Evolutionary conservation across 192 early-diverging fungal species (phyloP).

Genomic region (Coemansia sp.): DNA sequence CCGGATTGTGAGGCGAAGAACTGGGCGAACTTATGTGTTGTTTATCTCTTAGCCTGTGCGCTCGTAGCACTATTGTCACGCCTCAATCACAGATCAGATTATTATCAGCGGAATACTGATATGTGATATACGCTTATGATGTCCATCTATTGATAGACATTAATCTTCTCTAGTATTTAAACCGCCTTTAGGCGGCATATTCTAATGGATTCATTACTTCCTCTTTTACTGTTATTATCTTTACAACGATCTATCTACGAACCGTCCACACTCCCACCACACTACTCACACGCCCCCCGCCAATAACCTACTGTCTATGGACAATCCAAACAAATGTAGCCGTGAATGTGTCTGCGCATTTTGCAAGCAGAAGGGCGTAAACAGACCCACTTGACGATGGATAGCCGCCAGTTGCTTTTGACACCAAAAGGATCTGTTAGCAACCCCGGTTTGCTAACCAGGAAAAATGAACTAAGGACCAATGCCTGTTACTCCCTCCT

Average conservation of each 20-base stretch:
- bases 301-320: neutral
- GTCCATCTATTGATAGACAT: no score
- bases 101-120: no score
- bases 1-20: conserved; percentile 86
- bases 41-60: no score
- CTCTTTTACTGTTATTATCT: no score
- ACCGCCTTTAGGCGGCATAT: no score
- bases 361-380: conserved; percentile 9
- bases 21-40: conserved; percentile 96
- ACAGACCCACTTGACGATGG: conserved; percentile 2
- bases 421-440: neutral
- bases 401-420: neutral
- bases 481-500: neutral
- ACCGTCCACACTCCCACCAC: neutral
- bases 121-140: no score
- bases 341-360: conserved; percentile 17
- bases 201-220: no score
- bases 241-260: neutral
- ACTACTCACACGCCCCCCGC: neutral
- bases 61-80: no score
- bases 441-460: neutral
- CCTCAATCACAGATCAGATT: no score
- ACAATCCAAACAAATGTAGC: neutral
- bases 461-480: neutral
- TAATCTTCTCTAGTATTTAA: no score